Base-by-base conservation (phyloP, 163 green algal species). In the Chlorella variabilis region DNA sequence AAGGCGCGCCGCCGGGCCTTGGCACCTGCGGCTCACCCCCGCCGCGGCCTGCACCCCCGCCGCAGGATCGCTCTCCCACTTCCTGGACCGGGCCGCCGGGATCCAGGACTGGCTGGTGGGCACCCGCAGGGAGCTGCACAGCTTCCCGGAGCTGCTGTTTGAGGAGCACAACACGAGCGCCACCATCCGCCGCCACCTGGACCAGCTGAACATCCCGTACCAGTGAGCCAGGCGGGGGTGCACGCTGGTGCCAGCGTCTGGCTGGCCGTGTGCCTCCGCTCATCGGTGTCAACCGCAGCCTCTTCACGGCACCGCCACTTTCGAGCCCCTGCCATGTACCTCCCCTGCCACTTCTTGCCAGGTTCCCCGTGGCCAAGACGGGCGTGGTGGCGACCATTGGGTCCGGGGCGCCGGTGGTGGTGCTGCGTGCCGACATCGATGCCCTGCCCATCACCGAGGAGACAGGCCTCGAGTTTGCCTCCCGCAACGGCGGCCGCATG, bases 401-500 rank as follows among this genome's bases (percentile, higher is more conserved):
- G 11, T 78, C 56, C 3, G 94, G 89, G 3, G 48, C 79, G 33
- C 93, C 92, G 4, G 80, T 94, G 0, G 90, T 99, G 23, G 92
- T 86, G 0, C 86, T 99, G 9, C 88, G 96, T 0, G 89, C 94
- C 25, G 96, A 99, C 85, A 98, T 98, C 54, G 96, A 99, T 83
- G 96, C 91, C 0, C 84, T 99, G 56, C 96, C 96, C 39, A 92
- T 98, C 31, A 54, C 87, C 1, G 94, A 97, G 83, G 84, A 89
- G 17, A 89, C 68, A 8, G 79, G 75, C n/a, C 2, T 86, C 11
- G 31, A 59, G 29, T 90, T 82, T 58, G 59, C 80, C n/a, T 89
- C 71, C 7, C 39, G 21, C 39, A 39, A 90, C 36, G 49, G 81
- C 0, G 93, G 93, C 56, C 70, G 77, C 56, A 98, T 98, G 94